phyloP scores from a whole-genome alignment of 148 eudicot species.

The Pharnaceum exiguum region DNA sequence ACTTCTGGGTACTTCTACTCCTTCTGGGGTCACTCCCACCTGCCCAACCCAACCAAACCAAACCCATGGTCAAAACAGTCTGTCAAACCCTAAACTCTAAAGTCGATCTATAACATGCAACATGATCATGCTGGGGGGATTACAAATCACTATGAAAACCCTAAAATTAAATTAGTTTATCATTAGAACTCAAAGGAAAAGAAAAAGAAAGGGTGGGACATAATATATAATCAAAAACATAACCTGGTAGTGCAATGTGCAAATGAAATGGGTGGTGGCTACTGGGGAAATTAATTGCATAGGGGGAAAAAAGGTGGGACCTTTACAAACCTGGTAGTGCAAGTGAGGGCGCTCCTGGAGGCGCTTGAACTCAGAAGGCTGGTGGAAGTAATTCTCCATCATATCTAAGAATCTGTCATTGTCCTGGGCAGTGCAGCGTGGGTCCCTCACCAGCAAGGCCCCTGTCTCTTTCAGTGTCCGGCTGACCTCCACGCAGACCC shows the following conservation, averaged over 20 bases:
- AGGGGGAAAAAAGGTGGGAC: background rate
- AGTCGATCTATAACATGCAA: background rate
- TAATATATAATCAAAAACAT: background rate
- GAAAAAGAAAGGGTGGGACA: background rate
- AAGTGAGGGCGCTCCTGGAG: constrained; percentile 80
- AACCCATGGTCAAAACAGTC: background rate
- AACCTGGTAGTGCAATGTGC: background rate
- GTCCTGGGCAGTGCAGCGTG: constrained; percentile 68
- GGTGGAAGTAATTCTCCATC: constrained; percentile 86
- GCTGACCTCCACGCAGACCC: constrained; percentile 62
- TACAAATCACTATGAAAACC: no score
- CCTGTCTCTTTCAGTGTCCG: constrained; percentile 78
- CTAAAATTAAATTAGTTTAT: no score
- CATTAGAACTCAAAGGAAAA: background rate
- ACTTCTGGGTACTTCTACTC: constrained; percentile 97
- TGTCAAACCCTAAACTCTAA: background rate
- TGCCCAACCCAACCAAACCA: constrained; percentile 8
- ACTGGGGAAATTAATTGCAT: background rate
- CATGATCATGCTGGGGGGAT: no score
- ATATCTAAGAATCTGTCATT: constrained; percentile 85
- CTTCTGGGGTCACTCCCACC: constrained; percentile 99
- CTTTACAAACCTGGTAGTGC: constrained; percentile 67
- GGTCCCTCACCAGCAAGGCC: constrained; percentile 75
- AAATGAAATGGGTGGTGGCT: background rate
- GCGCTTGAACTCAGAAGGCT: constrained; percentile 56